A percentile compares a stretch with the other conserved stretches of the same genome.
These are phyloP conservation scores for Tuber microsphaerosporum DNA, from an alignment of 495 filamentous ascomycete genomes.

Conservation along the genomic window DNA sequence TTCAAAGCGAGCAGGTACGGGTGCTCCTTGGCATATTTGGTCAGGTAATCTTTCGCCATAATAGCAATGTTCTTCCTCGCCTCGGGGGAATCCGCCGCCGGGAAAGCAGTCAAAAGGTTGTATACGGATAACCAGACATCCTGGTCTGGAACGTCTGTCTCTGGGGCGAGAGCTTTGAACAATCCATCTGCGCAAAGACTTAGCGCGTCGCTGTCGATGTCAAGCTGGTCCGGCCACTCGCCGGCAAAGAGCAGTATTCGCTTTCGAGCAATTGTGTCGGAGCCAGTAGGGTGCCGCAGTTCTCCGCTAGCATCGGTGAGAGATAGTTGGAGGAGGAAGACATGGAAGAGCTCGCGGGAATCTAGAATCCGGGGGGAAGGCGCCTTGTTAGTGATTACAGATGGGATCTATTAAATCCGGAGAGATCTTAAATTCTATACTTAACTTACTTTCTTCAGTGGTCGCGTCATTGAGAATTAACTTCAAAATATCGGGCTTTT, in stretches of 20 bases:
- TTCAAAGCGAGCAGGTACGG: background rate
- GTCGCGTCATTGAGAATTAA: background rate
- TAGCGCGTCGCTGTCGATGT: background rate
- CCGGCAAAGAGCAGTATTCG: background rate
- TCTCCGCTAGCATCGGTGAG: background rate
- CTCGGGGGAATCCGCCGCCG: background rate
- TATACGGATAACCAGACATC: background rate
- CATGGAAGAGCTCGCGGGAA: background rate
- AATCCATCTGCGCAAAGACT: background rate
- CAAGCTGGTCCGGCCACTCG: slow-evolving; percentile 1
- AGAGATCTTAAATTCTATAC: background rate
- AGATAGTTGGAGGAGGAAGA: background rate
- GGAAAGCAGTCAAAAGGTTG: background rate
- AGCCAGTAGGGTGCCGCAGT: background rate
- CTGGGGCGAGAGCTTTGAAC: background rate
- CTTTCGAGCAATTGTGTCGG: background rate
- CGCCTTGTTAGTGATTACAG: background rate
- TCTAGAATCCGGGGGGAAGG: background rate
- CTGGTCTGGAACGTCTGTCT: background rate
- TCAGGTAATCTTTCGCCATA: background rate
- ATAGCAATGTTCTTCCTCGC: background rate
- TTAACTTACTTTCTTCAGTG: background rate
- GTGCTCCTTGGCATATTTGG: background rate
- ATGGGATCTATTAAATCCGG: background rate
- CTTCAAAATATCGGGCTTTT: background rate